Conservation (phyloP, 2,329 filamentous ascomycete species). For the Fusarium gaditjirri region DNA sequence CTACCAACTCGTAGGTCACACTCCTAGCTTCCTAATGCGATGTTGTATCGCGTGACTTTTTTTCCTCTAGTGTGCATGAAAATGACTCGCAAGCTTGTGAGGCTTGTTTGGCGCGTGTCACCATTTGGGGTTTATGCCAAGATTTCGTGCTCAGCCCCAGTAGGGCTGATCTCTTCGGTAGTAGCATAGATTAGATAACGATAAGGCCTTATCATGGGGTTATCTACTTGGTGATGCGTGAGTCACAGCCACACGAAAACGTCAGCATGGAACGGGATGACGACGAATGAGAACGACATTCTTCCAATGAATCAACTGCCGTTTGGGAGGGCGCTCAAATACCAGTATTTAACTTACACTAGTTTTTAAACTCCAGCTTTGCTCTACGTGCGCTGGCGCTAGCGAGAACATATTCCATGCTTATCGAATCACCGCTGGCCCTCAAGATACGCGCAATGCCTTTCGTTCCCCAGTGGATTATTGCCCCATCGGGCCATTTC, state of each 20-base stretch:
- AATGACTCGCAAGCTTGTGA: not conserved
- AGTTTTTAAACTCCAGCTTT: not conserved
- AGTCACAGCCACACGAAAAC: not conserved
- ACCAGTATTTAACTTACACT: not conserved
- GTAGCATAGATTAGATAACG: not conserved
- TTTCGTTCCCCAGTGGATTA: not conserved
- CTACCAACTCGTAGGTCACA: not conserved
- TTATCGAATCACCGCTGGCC: not conserved
- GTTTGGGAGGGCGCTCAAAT: not conserved
- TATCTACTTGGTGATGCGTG: too few species aligned
- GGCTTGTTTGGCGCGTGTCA: not conserved
- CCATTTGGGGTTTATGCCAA: not conserved
- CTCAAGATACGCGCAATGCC: not conserved
- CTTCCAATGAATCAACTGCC: not conserved
- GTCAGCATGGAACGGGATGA: not conserved
- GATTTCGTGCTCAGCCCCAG: not conserved
- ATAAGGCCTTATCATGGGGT: rapidly evolving
- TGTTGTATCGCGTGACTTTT: not conserved
- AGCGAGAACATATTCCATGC: not conserved
- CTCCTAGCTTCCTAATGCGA: not conserved
- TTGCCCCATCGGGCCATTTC: too few species aligned
- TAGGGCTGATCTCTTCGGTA: not conserved
- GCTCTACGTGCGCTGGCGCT: not conserved
- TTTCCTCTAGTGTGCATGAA: too few species aligned
- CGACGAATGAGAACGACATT: not conserved